Conservation (phyloP, 129 eudicot genomes). For the Centella asiatica region DNA sequence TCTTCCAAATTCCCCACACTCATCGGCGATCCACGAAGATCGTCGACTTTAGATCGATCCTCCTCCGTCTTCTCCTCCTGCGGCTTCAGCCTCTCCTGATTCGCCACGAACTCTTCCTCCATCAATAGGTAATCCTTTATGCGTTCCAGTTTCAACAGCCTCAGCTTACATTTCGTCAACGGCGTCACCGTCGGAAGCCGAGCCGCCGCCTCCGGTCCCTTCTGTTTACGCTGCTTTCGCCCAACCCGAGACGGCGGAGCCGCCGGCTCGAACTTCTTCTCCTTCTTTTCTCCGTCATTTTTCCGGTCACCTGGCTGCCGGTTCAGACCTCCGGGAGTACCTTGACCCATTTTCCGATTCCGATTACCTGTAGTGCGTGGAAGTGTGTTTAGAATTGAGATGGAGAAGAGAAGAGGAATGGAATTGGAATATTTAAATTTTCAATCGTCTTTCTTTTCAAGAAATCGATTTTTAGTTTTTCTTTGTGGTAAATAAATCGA, state of each 20-base stretch:
- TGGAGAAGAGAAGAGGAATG: not conserved
- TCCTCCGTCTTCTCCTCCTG: constrained; percentile 96
- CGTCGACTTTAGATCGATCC: constrained; percentile 85
- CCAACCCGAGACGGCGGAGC: constrained; percentile 92
- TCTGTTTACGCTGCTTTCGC: constrained; percentile 82
- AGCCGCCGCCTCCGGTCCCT: constrained; percentile 89
- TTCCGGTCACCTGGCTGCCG: constrained; percentile 70
- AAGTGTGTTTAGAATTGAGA: no score
- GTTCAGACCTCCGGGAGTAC: constrained; percentile 79
- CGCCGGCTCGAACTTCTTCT: constrained; percentile 86
- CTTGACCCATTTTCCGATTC: constrained; percentile 79
- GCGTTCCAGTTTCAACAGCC: constrained; percentile 67
- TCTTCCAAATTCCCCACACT: constrained; percentile 95
- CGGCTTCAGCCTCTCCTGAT: constrained; percentile 88
- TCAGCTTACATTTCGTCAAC: constrained; percentile 64
- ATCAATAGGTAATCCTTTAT: constrained; percentile 78
- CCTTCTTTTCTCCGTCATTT: constrained; percentile 77
- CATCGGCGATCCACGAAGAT: constrained; percentile 87
- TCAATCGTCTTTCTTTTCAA: constrained; percentile 28
- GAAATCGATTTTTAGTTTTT: no score
- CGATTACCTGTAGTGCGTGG: not conserved
- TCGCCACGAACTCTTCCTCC: constrained; percentile 94
- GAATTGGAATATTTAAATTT: not conserved
- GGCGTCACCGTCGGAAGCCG: constrained; percentile 84
- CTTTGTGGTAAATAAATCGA: no score